Percentiles rank a stretch among this genome's conserved stretches.
Conservation (phyloP, 2,329 filamentous ascomycete genomes). For the Cryoendolithus antarcticus region DNA sequence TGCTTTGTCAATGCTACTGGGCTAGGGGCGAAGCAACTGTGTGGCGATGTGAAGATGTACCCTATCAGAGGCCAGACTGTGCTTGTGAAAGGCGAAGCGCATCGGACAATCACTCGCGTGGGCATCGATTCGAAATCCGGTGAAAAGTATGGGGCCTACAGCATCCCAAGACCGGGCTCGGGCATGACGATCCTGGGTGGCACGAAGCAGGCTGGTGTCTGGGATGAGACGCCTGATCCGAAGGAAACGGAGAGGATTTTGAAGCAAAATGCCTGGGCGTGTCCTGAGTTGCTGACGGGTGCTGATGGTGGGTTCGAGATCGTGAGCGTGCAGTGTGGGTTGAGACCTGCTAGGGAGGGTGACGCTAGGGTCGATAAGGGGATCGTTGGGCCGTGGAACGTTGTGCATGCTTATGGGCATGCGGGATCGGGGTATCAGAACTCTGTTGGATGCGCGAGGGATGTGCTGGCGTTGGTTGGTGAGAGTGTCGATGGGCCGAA, state of each 20-base stretch:
- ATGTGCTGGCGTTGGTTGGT: constrained; percentile 16
- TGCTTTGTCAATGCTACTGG: constrained; percentile 33
- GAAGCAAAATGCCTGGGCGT: constrained; percentile 22
- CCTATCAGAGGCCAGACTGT: constrained; percentile 36
- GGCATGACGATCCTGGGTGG: constrained; percentile 34
- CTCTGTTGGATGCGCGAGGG: constrained; percentile 17
- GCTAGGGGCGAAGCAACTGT: constrained; percentile 27
- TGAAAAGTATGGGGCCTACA: constrained; percentile 24
- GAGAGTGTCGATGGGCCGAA: constrained; percentile 12
- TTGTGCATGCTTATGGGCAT: constrained; percentile 39
- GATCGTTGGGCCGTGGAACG: constrained; percentile 17
- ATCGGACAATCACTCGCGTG: constrained; percentile 17
- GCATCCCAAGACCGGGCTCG: constrained; percentile 30
- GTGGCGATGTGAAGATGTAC: constrained; percentile 24
- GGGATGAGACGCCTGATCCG: constrained; percentile 21
- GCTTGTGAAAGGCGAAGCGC: constrained; percentile 31
- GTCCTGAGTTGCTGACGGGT: constrained; percentile 24
- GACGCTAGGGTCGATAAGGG: constrained; percentile 33
- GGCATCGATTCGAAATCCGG: constrained; percentile 4
- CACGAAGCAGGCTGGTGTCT: constrained; percentile 29
- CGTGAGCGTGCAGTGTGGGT: constrained; percentile 29
- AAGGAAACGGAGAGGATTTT: constrained; percentile 26
- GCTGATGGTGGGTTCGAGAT: constrained; percentile 30
- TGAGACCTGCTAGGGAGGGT: constrained; percentile 32
- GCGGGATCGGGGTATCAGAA: constrained; percentile 32